These are phyloP conservation scores for Pelargonium citronellum DNA, from an alignment of 441 rosid species.

Conservation along the genomic window DNA sequence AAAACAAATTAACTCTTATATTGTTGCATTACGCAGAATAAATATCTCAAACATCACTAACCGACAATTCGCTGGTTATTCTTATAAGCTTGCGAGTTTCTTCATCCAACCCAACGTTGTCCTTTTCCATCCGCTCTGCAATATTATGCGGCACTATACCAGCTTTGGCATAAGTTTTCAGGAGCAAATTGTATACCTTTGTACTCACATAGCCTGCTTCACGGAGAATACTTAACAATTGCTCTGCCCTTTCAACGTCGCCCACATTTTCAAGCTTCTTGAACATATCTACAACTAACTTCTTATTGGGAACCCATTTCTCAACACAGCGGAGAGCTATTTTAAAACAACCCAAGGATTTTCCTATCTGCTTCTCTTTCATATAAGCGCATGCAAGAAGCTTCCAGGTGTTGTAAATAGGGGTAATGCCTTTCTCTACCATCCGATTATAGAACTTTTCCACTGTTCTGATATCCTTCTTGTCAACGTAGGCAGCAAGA, in stretches of 20 bases:
- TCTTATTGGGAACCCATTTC: constrained; percentile 54
- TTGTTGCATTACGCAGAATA: constrained; percentile 13
- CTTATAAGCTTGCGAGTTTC: constrained; percentile 58
- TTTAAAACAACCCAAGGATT: constrained; percentile 52
- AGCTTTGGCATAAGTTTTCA: constrained; percentile 63
- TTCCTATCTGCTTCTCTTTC: constrained; percentile 40
- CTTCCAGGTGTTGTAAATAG: constrained; percentile 76
- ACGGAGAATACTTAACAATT: constrained; percentile 46
- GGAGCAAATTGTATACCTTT: constrained; percentile 54
- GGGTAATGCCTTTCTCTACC: constrained; percentile 45
- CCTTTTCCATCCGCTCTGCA: constrained; percentile 67
- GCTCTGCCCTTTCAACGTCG: constrained; percentile 54
- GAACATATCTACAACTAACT: constrained; percentile 40
- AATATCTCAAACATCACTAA: constrained; percentile 44
- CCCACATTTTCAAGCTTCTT: constrained; percentile 53
- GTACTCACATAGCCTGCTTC: constrained; percentile 61
- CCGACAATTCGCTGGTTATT: constrained; percentile 52
- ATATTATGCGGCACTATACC: constrained; percentile 71
- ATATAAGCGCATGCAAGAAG: constrained; percentile 67
- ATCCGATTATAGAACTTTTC: constrained; percentile 43
- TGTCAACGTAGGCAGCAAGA: constrained; percentile 61
- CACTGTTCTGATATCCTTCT: constrained; percentile 43
- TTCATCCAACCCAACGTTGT: constrained; percentile 49
- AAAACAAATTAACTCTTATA: not conserved
- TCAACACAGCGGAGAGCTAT: constrained; percentile 61